Evolutionary conservation across 2,329 filamentous ascomycete genomes (phyloP).

Genomic region (Colletotrichum spinosum): DNA sequence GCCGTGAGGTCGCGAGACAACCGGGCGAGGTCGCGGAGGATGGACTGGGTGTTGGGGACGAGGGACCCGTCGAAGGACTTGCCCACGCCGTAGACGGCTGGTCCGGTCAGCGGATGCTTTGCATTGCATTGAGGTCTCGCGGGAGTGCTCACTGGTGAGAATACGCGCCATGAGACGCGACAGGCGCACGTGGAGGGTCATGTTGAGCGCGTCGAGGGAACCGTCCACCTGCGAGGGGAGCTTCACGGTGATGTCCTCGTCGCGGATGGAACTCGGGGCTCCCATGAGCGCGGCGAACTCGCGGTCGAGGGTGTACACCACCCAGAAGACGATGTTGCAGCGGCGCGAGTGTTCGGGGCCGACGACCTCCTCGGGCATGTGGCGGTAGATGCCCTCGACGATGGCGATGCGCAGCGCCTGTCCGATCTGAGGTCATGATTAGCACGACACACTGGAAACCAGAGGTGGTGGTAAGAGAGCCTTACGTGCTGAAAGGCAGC

Average conservation of each 20-base stretch:
- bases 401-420: conserved; percentile 48
- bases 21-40: conserved; percentile 33
- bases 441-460: conserved; percentile 17
- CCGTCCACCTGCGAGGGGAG: conserved; percentile 31
- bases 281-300: conserved; percentile 37
- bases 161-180: conserved; percentile 38
- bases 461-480: neutral
- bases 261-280: conserved; percentile 36
- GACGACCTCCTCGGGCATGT: conserved; percentile 37
- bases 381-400: conserved; percentile 42
- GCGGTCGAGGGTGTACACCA: conserved; percentile 35
- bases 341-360: conserved; percentile 33
- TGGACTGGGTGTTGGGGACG: conserved; percentile 34
- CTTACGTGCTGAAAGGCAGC: conserved; percentile 53
- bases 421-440: conserved; percentile 42
- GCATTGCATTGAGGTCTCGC: neutral
- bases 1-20: conserved; percentile 34
- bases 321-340: conserved; percentile 39
- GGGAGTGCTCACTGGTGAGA: conserved; percentile 22
- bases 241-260: conserved; percentile 38
- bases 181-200: conserved; percentile 36
- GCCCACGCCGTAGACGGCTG: conserved; percentile 37
- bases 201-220: conserved; percentile 36
- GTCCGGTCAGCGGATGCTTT: neutral
- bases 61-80: conserved; percentile 37